phyloP scores from a whole-genome alignment of 495 filamentous ascomycete species.

The Opeltia flavorubescens region DNA sequence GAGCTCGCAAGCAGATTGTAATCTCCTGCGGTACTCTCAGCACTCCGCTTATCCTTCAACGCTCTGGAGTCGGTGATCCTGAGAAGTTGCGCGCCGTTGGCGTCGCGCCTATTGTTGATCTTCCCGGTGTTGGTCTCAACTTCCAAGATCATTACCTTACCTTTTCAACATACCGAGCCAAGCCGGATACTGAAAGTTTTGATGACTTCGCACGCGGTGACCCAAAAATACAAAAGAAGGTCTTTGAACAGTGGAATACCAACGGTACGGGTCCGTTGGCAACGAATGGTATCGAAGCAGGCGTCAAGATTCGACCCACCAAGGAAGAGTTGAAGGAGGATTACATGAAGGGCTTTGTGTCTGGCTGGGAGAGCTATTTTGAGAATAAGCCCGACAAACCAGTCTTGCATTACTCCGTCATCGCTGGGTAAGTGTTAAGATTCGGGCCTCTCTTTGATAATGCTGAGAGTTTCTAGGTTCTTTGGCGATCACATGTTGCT shows the following conservation, averaged over 20 bases:
- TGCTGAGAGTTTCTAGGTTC: conserved; percentile 19
- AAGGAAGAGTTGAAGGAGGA: conserved; percentile 54
- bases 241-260: conserved; percentile 62
- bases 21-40: conserved; percentile 69
- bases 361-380: conserved; percentile 70
- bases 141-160: conserved; percentile 82
- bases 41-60: conserved; percentile 64
- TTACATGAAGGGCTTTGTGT: conserved; percentile 51
- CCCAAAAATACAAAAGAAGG: conserved; percentile 51
- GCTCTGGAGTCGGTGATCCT: conserved; percentile 57
- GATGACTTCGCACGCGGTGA: conserved; percentile 70
- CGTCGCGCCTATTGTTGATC: conserved; percentile 56
- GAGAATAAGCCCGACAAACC: conserved; percentile 78
- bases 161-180: conserved; percentile 60
- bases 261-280: conserved; percentile 68
- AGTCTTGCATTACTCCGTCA: conserved; percentile 69
- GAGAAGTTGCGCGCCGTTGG: conserved; percentile 57
- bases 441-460: not conserved
- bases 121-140: conserved; percentile 71
- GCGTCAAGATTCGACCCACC: conserved; percentile 65
- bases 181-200: conserved; percentile 64
- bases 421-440: conserved; percentile 32
- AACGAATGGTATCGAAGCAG: conserved; percentile 78
- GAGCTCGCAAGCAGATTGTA: conserved; percentile 64
- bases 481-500: conserved; percentile 59